A percentile compares a stretch with the other conserved stretches of the same genome.
Evolutionary conservation across 805 yeast species (phyloP).

Genomic region (Komagataella mondaviorum): DNA sequence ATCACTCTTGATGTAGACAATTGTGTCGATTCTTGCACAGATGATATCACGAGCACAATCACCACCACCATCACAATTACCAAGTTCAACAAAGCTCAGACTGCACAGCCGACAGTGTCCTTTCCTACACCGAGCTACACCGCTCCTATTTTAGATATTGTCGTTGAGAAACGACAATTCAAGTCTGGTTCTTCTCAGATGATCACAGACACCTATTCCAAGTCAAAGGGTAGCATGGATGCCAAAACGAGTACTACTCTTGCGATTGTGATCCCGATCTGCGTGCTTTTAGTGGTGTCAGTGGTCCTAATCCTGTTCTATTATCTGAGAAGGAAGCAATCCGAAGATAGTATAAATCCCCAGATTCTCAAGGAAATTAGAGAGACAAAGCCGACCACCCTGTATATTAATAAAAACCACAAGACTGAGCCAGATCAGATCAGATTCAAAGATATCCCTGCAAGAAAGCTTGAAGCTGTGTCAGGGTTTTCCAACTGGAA

Average conservation of each 20-base stretch:
- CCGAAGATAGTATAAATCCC: neutral
- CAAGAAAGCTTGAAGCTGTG: neutral
- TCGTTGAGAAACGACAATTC: neutral
- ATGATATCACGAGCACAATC: neutral
- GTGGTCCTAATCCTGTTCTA: neutral
- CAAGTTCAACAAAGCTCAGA: neutral
- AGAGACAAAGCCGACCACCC: neutral
- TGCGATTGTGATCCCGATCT: neutral
- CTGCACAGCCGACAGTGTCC: neutral
- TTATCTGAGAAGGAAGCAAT: neutral
- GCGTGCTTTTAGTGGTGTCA: neutral
- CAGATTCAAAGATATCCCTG: neutral
- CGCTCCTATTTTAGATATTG: neutral
- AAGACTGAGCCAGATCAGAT: neutral
- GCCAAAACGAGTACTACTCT: neutral
- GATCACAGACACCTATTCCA: neutral
- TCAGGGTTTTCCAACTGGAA: neutral
- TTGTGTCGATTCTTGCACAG: neutral
- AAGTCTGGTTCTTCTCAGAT: neutral
- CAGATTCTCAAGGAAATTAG: neutral
- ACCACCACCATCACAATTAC: neutral
- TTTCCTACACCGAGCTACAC: neutral
- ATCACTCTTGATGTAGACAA: neutral
- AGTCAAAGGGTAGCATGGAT: neutral
- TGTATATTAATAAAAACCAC: neutral